These are phyloP conservation scores for Noccaea bulbosa DNA, from an alignment of 345 rosid species.

Conservation along the genomic window DNA sequence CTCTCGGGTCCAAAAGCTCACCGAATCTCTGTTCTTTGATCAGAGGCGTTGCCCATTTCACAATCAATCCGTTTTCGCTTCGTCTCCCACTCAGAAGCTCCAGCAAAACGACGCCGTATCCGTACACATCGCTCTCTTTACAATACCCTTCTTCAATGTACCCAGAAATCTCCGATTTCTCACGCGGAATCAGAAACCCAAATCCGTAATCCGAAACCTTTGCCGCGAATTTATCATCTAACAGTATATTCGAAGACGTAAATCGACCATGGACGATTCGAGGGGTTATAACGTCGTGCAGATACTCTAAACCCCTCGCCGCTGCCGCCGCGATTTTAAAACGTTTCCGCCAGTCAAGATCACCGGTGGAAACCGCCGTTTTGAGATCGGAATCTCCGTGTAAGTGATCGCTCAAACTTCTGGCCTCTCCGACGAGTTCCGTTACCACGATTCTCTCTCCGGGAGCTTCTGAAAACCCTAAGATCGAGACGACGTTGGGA, in stretches of 20 bases:
- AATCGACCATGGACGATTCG: conserved; percentile 67
- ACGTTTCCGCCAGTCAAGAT: conserved; percentile 67
- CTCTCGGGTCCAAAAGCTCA: conserved; percentile 68
- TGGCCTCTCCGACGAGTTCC: conserved; percentile 57
- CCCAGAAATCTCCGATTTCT: conserved; percentile 57
- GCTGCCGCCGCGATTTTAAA: conserved; percentile 67
- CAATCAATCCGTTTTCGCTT: conserved; percentile 65
- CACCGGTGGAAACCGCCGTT: conserved; percentile 49
- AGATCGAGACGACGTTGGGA: conserved; percentile 62
- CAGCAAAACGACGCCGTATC: conserved; percentile 78
- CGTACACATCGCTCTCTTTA: conserved; percentile 78
- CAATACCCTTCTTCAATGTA: conserved; percentile 71
- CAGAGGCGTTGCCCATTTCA: conserved; percentile 81
- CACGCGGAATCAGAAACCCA: conserved; percentile 57
- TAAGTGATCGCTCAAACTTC: conserved; percentile 57
- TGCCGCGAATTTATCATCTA: conserved; percentile 55
- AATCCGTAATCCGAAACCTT: conserved; percentile 75
- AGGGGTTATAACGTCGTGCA: conserved; percentile 61
- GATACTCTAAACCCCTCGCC: conserved; percentile 71
- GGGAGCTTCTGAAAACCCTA: conserved; percentile 84
- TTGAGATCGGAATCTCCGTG: conserved; percentile 46
- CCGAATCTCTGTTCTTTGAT: conserved; percentile 60
- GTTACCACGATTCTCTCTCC: conserved; percentile 73
- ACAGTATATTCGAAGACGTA: conserved; percentile 64
- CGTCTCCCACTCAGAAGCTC: conserved; percentile 82